Conservation (phyloP, 1,139 yeast species). For the Sugiyamaella paludigena region DNA sequence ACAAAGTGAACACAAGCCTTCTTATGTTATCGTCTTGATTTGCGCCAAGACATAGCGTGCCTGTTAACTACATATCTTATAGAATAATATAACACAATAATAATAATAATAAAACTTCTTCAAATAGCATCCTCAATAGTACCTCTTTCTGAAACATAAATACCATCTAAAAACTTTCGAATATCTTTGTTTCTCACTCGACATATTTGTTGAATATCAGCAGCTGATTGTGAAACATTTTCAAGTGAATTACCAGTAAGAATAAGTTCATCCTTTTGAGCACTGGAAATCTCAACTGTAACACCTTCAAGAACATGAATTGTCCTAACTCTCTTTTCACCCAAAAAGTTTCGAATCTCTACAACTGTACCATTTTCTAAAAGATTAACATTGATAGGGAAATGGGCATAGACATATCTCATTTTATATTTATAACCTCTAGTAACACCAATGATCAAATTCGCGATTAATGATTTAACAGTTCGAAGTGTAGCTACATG, state of each 20-base stretch:
- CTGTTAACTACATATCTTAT: slow-evolving; percentile 15
- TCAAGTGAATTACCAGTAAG: slow-evolving; percentile 96
- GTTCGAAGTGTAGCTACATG: slow-evolving; percentile 99
- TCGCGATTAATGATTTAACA: slow-evolving; percentile 89
- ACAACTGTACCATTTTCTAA: slow-evolving; percentile 71
- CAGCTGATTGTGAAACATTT: slow-evolving; percentile 97
- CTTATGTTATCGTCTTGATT: slow-evolving; percentile 22
- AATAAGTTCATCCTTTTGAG: slow-evolving; percentile 91
- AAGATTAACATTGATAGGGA: slow-evolving; percentile 98
- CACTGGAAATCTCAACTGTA: slow-evolving; percentile 75
- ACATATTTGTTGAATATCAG: slow-evolving; percentile 97
- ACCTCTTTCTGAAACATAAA: slow-evolving; percentile 97
- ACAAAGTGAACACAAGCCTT: slow-evolving; percentile 15
- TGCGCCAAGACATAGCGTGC: slow-evolving; percentile 28
- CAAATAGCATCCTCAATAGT: slow-evolving; percentile 67
- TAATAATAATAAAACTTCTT: slow-evolving; percentile 3
- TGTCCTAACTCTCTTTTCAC: slow-evolving; percentile 94
- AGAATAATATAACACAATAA: slow-evolving; percentile 2
- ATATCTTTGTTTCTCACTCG: slow-evolving; percentile 99
- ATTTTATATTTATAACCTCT: slow-evolving; percentile 99
- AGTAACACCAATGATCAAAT: slow-evolving; percentile 98
- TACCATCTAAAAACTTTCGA: slow-evolving; percentile 99
- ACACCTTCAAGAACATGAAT: slow-evolving; percentile 89
- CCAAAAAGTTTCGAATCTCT: slow-evolving; percentile 99
- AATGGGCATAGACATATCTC: slow-evolving; percentile 99